A percentile compares a stretch with the other conserved stretches of the same genome.
Conservation (phyloP, 2,329 filamentous ascomycete species). For the Fusarium sp. region DNA sequence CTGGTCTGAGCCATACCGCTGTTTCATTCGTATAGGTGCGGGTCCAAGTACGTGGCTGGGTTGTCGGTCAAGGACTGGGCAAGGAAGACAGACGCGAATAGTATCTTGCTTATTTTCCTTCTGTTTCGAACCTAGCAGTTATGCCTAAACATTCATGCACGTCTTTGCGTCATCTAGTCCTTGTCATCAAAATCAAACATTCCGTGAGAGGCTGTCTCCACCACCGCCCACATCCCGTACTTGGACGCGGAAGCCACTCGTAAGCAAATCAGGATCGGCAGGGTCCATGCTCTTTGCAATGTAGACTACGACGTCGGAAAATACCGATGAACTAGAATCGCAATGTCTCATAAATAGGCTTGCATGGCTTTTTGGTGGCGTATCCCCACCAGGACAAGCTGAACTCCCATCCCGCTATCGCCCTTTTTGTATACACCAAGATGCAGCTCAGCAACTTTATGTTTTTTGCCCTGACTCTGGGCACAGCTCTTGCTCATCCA, state of each 20-base stretch:
- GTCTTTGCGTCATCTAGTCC: too few relatives aligned
- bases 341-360: not conserved
- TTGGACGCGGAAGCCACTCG: not conserved
- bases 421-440: not conserved
- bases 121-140: too few relatives aligned
- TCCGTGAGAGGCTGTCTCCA: too few relatives aligned
- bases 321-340: not conserved
- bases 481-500: not conserved
- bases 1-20: not conserved
- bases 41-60: too few relatives aligned
- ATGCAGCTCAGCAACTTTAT: not conserved
- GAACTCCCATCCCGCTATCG: not conserved
- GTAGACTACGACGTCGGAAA: not conserved
- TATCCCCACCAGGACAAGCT: not conserved
- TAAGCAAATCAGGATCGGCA: not conserved
- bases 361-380: not conserved
- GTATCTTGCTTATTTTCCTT: too few relatives aligned
- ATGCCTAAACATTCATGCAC: too few relatives aligned
- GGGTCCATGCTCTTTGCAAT: not conserved
- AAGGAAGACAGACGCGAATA: too few relatives aligned
- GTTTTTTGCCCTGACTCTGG: not conserved
- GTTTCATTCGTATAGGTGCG: too few relatives aligned
- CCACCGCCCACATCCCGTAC: not conserved
- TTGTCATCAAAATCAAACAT: too few relatives aligned
- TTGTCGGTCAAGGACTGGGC: too few relatives aligned